A percentile compares a stretch with the other conserved stretches of the same genome.
Evolutionary conservation across 1,284 basidiomycete genomes (phyloP).

Genomic region (Ceratobasidium sp.): DNA sequence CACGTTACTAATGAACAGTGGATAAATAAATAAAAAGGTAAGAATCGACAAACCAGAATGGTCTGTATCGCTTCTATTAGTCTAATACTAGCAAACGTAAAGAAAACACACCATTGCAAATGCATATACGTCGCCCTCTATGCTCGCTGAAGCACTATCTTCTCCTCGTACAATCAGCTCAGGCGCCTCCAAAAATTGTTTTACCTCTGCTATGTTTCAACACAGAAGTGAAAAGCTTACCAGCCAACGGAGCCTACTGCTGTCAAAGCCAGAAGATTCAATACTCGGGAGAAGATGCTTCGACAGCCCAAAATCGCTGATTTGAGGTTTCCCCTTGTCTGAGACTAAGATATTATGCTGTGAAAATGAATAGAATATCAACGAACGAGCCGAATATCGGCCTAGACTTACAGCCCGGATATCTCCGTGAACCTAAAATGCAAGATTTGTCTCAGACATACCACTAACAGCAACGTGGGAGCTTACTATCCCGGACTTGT

Average conservation of each 20-base stretch:
- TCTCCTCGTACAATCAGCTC: background rate
- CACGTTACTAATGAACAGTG: too few relatives aligned
- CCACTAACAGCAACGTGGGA: background rate
- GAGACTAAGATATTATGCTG: conserved; percentile 6
- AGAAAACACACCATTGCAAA: conserved; percentile 10
- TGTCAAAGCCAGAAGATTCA: background rate
- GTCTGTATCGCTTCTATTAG: too few relatives aligned
- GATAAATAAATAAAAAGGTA: too few relatives aligned
- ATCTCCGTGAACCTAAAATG: background rate
- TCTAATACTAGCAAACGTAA: too few relatives aligned
- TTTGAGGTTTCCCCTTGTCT: background rate
- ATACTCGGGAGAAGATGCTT: too few relatives aligned
- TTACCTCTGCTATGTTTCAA: background rate
- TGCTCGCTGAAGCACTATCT: background rate
- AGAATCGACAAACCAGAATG: too few relatives aligned
- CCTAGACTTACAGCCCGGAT: background rate
- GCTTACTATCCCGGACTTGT: background rate
- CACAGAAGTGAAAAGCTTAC: background rate
- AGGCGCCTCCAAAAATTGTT: background rate
- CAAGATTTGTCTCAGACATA: background rate
- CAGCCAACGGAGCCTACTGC: conserved; percentile 2
- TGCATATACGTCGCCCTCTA: conserved; percentile 2
- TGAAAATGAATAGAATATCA: background rate
- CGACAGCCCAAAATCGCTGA: background rate
- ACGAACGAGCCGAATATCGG: background rate